These are phyloP conservation scores for Cyphellophora europaea DNA, from an alignment of 2,329 filamentous ascomycete species.

Conservation along the genomic window DNA sequence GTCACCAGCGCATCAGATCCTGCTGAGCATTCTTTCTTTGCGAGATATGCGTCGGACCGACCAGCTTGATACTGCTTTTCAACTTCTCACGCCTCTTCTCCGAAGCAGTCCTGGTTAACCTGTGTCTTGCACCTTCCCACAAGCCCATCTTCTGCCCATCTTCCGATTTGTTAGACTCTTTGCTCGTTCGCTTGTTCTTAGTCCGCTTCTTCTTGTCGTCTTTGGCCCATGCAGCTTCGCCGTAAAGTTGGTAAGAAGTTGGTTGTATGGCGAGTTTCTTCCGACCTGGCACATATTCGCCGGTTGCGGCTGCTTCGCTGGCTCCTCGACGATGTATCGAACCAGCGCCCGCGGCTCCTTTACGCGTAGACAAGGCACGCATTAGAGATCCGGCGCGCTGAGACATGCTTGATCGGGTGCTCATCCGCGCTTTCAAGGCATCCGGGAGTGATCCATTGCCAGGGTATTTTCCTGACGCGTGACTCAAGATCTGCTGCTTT, in stretches of 20 bases:
- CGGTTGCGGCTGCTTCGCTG: neutral
- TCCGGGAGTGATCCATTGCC: neutral
- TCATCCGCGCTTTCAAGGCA: neutral
- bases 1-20: conserved; percentile 17
- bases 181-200: conserved; percentile 3
- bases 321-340: too few species aligned
- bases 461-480: neutral
- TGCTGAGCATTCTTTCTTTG: conserved; percentile 18
- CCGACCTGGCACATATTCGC: conserved; percentile 2
- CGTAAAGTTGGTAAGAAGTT: conserved; percentile 28
- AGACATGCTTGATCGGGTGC: neutral
- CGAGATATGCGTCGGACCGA: conserved; percentile 28
- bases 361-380: neutral
- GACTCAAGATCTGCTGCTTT: neutral
- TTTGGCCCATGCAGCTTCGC: conserved; percentile 25
- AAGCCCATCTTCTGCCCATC: conserved; percentile 8
- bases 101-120: conserved; percentile 23
- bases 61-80: conserved; percentile 31
- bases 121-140: conserved; percentile 14
- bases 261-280: conserved; percentile 25
- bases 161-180: conserved; percentile 7
- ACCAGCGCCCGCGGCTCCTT: neutral
- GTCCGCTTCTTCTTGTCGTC: conserved; percentile 14
- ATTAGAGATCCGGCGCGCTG: neutral
- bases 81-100: conserved; percentile 27